Evolutionary conservation across 495 filamentous ascomycete species (phyloP).

Genomic region (Aspergillus egyptiacus): DNA sequence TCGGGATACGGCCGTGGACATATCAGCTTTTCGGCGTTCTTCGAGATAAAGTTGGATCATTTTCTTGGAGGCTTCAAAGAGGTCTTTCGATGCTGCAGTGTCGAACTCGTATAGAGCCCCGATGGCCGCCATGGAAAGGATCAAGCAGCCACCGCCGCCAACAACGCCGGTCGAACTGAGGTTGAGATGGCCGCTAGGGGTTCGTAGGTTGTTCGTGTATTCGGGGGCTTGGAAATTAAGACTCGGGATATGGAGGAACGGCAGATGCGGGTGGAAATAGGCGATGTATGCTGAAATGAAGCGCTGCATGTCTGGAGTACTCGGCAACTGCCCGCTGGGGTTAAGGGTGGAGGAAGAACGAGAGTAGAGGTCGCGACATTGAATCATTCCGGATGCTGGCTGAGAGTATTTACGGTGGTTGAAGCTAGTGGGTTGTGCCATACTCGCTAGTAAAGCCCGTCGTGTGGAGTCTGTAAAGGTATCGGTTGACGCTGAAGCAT

Average conservation of each 20-base stretch:
- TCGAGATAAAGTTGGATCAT: constrained; percentile 93
- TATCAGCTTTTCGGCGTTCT: constrained; percentile 83
- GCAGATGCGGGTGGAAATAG: constrained; percentile 92
- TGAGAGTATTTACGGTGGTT: constrained; percentile 73
- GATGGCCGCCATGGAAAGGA: constrained; percentile 93
- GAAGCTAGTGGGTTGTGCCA: constrained; percentile 70
- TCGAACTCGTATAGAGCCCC: constrained; percentile 94
- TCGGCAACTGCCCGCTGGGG: constrained; percentile 61
- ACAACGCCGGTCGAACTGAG: constrained; percentile 59
- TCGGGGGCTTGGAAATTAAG: constrained; percentile 80
- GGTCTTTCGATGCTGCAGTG: constrained; percentile 66
- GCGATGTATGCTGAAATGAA: constrained; percentile 88
- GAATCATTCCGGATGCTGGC: constrained; percentile 50
- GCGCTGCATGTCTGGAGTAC: constrained; percentile 85
- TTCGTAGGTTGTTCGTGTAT: constrained; percentile 54
- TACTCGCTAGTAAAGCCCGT: constrained; percentile 74
- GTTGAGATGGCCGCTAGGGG: constrained; percentile 45
- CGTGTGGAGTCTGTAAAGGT: constrained; percentile 93
- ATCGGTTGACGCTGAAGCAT: constrained; percentile 61
- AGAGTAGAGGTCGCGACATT: constrained; percentile 38
- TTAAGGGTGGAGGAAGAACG: constrained; percentile 41
- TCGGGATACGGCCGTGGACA: constrained; percentile 70
- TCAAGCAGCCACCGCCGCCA: constrained; percentile 82
- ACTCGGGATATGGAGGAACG: constrained; percentile 89
- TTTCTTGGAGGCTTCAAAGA: constrained; percentile 91